Evolutionary conservation across 495 filamentous ascomycete genomes (phyloP).

Genomic region (Xylaria grammica): DNA sequence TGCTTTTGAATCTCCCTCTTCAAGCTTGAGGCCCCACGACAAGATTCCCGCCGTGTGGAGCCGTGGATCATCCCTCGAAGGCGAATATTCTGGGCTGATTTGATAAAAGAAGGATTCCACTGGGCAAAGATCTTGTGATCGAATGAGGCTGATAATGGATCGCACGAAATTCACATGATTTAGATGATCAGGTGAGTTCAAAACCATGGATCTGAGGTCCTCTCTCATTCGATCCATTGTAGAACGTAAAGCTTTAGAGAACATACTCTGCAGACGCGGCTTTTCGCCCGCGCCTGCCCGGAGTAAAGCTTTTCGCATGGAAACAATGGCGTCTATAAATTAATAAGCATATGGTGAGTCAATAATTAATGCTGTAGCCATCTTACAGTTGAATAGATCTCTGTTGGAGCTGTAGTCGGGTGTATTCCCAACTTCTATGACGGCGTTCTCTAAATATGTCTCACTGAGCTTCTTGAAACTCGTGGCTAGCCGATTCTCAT

Average conservation of each 20-base stretch:
- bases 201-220: slow-evolving; percentile 43
- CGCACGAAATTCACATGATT: slow-evolving; percentile 51
- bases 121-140: slow-evolving; percentile 52
- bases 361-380: not conserved
- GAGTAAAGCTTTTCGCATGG: slow-evolving; percentile 50
- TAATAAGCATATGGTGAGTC: slow-evolving; percentile 23
- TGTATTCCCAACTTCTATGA: slow-evolving; percentile 32
- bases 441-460: slow-evolving; percentile 38
- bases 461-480: slow-evolving; percentile 39
- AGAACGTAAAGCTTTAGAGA: slow-evolving; percentile 40
- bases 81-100: slow-evolving; percentile 53
- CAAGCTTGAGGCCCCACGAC: slow-evolving; percentile 53
- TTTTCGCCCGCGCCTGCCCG: slow-evolving; percentile 27
- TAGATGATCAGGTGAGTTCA: slow-evolving; percentile 39
- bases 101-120: slow-evolving; percentile 54
- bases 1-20: slow-evolving; percentile 47
- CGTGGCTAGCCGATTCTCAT: slow-evolving; percentile 50
- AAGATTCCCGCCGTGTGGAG: slow-evolving; percentile 55
- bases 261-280: slow-evolving; percentile 39
- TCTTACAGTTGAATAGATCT: slow-evolving; percentile 43
- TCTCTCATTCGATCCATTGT: slow-evolving; percentile 56
- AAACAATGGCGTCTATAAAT: slow-evolving; percentile 36
- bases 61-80: slow-evolving; percentile 52
- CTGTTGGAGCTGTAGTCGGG: slow-evolving; percentile 49
- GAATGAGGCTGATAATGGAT: slow-evolving; percentile 50